Percentiles rank a stretch among this genome's conserved stretches.
phyloP scores from a whole-genome alignment of 352 stramenopile genomes.

The Phytopythium chamaehyphon region DNA sequence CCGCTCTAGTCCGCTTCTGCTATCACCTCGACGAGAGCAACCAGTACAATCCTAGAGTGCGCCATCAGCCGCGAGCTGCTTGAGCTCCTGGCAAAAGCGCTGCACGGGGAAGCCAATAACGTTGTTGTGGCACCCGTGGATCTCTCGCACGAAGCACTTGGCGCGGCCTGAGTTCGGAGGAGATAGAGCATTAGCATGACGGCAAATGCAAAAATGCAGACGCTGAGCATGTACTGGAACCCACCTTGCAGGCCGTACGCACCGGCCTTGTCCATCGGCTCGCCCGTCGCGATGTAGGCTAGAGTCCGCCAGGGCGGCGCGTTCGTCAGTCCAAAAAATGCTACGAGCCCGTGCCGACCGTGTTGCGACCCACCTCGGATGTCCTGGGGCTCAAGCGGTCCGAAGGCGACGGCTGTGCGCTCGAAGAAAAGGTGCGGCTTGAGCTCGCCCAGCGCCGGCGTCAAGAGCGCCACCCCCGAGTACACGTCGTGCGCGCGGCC shows the following conservation, averaged over 20 bases:
- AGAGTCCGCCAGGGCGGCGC: slow-evolving; percentile 6
- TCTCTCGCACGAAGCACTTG: slow-evolving; percentile 71
- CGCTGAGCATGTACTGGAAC: neutral
- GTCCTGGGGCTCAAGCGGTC: slow-evolving; percentile 42
- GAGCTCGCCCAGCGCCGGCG: slow-evolving; percentile 27
- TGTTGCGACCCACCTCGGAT: slow-evolving; percentile 37
- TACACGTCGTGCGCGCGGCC: slow-evolving; percentile 78
- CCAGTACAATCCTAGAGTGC: too few species aligned
- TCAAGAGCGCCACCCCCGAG: slow-evolving; percentile 82
- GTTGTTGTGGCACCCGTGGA: slow-evolving; percentile 91
- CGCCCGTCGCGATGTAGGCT: slow-evolving; percentile 86
- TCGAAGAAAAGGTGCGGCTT: slow-evolving; percentile 71
- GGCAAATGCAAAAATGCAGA: too few species aligned
- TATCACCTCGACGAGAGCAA: too few species aligned
- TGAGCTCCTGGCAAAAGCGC: slow-evolving; percentile 66
- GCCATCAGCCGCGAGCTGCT: slow-evolving; percentile 24
- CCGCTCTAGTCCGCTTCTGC: too few species aligned
- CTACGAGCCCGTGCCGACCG: neutral
- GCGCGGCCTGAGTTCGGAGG: slow-evolving; percentile 24
- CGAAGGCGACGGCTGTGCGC: slow-evolving; percentile 58
- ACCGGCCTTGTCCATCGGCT: slow-evolving; percentile 92
- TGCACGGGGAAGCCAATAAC: slow-evolving; percentile 89
- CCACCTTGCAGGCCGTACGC: slow-evolving; percentile 88
- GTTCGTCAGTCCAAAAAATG: neutral
- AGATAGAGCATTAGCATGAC: neutral